Conservation (phyloP, 225 moss, liverwort and hornwort species). For the Asterella californica region DNA sequence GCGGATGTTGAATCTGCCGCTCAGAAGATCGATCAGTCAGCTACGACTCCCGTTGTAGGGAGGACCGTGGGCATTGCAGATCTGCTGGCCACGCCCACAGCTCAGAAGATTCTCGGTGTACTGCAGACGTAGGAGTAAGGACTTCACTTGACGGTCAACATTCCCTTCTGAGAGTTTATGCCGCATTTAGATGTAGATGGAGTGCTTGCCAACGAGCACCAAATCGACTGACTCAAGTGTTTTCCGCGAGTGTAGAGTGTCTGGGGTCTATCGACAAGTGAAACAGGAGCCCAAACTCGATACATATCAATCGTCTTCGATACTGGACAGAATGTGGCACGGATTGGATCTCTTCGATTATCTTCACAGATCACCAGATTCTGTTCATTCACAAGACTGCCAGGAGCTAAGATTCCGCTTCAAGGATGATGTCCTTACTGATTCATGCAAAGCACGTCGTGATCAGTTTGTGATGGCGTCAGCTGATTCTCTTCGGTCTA, state of each 20-base stretch:
- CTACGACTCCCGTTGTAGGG: not conserved
- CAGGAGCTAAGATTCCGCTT: not conserved
- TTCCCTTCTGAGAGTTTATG: not conserved
- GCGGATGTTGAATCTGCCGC: not conserved
- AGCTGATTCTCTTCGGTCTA: not conserved
- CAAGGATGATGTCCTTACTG: not conserved
- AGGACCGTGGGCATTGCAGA: conserved; percentile 1
- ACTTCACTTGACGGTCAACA: not conserved
- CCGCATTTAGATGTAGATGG: not conserved
- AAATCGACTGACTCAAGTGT: not conserved
- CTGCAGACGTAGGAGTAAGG: not conserved
- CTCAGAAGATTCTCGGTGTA: conserved; percentile 14
- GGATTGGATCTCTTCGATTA: not conserved
- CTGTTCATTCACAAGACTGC: not conserved
- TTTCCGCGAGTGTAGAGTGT: not conserved
- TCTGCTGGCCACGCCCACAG: conserved; percentile 18
- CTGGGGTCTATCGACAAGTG: not conserved
- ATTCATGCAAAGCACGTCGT: not conserved
- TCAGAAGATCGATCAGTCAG: not conserved
- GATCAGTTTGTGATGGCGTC: conserved; percentile 9
- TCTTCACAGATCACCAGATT: not conserved
- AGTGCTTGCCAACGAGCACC: not conserved
- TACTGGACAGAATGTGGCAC: not conserved
- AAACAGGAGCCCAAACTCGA: not conserved
- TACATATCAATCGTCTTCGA: not conserved